Conservation (phyloP, 352 stramenopile genomes). For the Phytophthora pistaciae region DNA sequence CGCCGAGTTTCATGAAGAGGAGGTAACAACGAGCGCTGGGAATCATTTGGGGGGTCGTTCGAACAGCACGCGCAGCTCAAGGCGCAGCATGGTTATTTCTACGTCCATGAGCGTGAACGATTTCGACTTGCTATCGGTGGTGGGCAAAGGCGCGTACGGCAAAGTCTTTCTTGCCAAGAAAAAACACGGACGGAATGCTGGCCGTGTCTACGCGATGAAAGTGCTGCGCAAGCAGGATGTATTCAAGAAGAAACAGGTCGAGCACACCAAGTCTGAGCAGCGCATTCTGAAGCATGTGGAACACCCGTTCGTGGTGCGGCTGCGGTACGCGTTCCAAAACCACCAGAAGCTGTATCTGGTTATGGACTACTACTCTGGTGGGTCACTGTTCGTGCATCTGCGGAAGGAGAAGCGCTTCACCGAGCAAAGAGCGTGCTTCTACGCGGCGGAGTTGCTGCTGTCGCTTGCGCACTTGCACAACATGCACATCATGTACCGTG, state of each 20-base stretch:
- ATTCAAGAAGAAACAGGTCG: slow-evolving; percentile 88
- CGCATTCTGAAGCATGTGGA: slow-evolving; percentile 90
- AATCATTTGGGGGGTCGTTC: slow-evolving; percentile 41
- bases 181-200: slow-evolving; percentile 71
- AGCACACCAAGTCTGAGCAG: slow-evolving; percentile 91
- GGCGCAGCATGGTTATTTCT: slow-evolving; percentile 86
- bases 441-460: slow-evolving; percentile 86
- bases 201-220: slow-evolving; percentile 91
- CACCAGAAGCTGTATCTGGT: slow-evolving; percentile 90
- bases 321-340: slow-evolving; percentile 92
- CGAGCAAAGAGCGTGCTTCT: slow-evolving; percentile 81
- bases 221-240: slow-evolving; percentile 88
- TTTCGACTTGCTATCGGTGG: slow-evolving; percentile 87
- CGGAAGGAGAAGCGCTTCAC: slow-evolving; percentile 79
- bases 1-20: slow-evolving; percentile 73
- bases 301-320: slow-evolving; percentile 89
- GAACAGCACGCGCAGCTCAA: slow-evolving; percentile 53
- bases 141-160: slow-evolving; percentile 89
- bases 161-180: slow-evolving; percentile 91
- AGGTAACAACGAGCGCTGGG: slow-evolving; percentile 10
- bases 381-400: slow-evolving; percentile 88
- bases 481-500: slow-evolving; percentile 92
- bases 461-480: slow-evolving; percentile 87
- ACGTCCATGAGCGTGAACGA: slow-evolving; percentile 85
- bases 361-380: slow-evolving; percentile 91